Percentiles rank a stretch among this genome's conserved stretches.
phyloP scores from a whole-genome alignment of 2,329 filamentous ascomycete genomes.

The Aureobasidium sp. region DNA sequence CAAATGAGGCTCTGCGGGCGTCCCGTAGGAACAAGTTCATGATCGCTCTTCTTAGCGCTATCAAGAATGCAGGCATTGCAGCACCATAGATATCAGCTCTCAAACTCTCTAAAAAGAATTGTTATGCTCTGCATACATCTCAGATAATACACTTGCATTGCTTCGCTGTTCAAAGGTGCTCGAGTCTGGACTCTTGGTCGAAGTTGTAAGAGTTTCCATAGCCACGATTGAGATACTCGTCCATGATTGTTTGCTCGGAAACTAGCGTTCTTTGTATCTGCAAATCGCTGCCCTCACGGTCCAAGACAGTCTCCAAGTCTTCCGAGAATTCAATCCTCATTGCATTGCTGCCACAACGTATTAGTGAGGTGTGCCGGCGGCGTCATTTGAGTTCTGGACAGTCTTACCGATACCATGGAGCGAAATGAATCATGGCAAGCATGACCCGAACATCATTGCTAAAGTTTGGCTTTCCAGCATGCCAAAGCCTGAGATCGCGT shows the following conservation, averaged over 20 bases:
- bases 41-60: conserved; percentile 73
- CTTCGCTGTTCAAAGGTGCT: neutral
- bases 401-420: conserved; percentile 28
- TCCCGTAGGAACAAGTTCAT: conserved; percentile 87
- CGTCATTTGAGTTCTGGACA: conserved; percentile 38
- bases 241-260: conserved; percentile 31
- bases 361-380: conserved; percentile 32
- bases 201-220: conserved; percentile 58
- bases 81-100: neutral
- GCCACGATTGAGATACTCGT: conserved; percentile 45
- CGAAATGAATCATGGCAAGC: conserved; percentile 42
- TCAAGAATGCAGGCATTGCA: conserved; percentile 27
- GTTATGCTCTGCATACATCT: neutral
- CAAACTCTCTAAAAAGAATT: no score
- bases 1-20: conserved; percentile 65
- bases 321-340: neutral
- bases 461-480: conserved; percentile 53
- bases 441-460: conserved; percentile 28
- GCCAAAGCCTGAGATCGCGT: conserved; percentile 54
- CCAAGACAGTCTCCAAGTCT: neutral
- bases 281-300: conserved; percentile 20
- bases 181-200: conserved; percentile 30
- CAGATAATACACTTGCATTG: neutral
- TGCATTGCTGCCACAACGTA: neutral
- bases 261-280: conserved; percentile 46